phyloP scores from a whole-genome alignment of 192 early-diverging fungal genomes.

The Dimargaris xerosporica region DNA sequence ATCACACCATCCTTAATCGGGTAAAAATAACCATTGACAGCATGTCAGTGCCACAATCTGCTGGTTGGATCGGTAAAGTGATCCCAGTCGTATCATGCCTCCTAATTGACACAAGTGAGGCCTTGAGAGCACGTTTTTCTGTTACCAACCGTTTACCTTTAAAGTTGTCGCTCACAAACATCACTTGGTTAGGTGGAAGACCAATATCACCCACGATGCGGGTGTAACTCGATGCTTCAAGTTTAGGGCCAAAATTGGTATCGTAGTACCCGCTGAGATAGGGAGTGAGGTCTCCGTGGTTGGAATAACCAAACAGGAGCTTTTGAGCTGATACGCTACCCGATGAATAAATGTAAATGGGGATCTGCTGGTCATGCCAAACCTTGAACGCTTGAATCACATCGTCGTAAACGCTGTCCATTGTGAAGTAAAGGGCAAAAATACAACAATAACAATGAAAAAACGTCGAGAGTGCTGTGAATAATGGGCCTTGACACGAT shows the following conservation, averaged over 20 bases:
- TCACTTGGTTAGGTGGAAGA: slow-evolving; percentile 25
- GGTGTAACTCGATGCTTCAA: slow-evolving; percentile 47
- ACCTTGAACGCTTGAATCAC: slow-evolving; percentile 58
- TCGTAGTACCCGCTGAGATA: slow-evolving; percentile 83
- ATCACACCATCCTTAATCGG: too few relatives aligned
- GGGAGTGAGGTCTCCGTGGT: slow-evolving; percentile 58
- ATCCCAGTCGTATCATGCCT: not conserved
- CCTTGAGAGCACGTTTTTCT: not conserved
- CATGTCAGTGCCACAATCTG: not conserved
- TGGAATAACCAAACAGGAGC: slow-evolving; percentile 70
- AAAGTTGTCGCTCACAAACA: slow-evolving; percentile 91
- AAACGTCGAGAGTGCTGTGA: not conserved
- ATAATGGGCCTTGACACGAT: too few relatives aligned
- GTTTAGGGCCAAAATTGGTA: slow-evolving; percentile 74
- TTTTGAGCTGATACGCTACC: slow-evolving; percentile 91
- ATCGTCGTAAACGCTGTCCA: slow-evolving; percentile 63
- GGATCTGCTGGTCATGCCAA: slow-evolving; percentile 44
- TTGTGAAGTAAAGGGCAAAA: not conserved
- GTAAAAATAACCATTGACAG: slow-evolving; percentile 10
- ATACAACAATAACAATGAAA: slow-evolving; percentile 5
- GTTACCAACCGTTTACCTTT: slow-evolving; percentile 28
- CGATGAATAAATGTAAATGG: slow-evolving; percentile 91
- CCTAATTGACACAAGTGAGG: not conserved
- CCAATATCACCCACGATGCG: slow-evolving; percentile 59
- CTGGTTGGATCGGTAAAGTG: not conserved